Conservation (phyloP, 768 basidiomycete genomes). For the Tephrocybe sp. region DNA sequence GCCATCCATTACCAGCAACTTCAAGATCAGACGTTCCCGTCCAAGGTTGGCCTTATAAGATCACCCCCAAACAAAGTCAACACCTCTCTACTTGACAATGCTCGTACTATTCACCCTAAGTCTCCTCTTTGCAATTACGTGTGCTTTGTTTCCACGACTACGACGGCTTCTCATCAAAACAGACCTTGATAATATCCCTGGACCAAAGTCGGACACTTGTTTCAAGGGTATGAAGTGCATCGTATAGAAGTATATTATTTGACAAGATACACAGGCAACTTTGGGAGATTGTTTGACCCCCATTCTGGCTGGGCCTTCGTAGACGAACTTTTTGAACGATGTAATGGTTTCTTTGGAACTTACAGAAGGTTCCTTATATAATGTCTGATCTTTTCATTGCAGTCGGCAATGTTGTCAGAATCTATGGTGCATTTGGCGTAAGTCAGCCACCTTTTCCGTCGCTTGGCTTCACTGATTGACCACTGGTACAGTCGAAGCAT, state of each 20-base stretch:
- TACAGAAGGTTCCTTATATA: neutral
- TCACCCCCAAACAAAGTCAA: neutral
- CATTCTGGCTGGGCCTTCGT: slow-evolving; percentile 19
- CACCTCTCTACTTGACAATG: slow-evolving; percentile 7
- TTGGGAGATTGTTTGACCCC: slow-evolving; percentile 13
- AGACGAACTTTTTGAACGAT: slow-evolving; percentile 10
- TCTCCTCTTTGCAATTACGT: slow-evolving; percentile 11
- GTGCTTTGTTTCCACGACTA: slow-evolving; percentile 13
- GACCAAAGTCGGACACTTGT: slow-evolving; percentile 29
- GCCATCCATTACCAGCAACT: neutral
- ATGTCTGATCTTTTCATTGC: no score
- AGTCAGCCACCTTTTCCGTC: neutral
- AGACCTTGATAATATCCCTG: slow-evolving; percentile 34
- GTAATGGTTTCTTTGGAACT: neutral
- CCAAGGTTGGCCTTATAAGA: neutral
- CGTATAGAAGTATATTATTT: neutral
- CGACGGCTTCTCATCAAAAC: slow-evolving; percentile 17
- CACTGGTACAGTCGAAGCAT: neutral
- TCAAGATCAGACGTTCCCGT: neutral
- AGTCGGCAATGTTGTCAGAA: slow-evolving; percentile 20
- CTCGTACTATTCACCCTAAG: slow-evolving; percentile 1
- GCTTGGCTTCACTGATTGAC: neutral
- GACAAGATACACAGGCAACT: slow-evolving; percentile 13
- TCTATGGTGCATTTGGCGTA: slow-evolving; percentile 21
- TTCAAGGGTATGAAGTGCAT: slow-evolving; percentile 23